Conservation (phyloP, 192 early-diverging fungal genomes). For the Glomus cerebriforme region DNA sequence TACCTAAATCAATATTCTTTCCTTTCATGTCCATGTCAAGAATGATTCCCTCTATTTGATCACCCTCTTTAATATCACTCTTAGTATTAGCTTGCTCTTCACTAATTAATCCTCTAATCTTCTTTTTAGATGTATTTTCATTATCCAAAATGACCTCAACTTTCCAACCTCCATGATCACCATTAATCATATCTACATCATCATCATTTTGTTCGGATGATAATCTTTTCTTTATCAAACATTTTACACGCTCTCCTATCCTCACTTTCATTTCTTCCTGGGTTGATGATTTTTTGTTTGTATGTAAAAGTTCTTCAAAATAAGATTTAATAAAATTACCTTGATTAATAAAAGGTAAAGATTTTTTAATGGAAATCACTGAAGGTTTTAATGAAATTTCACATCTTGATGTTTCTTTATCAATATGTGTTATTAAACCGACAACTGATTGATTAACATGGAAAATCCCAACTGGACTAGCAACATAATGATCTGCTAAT, state of each 20-base stretch:
- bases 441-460: constrained; percentile 71
- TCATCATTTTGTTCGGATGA: constrained; percentile 15
- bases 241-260: constrained; percentile 52
- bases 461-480: constrained; percentile 55
- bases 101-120: constrained; percentile 61
- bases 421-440: constrained; percentile 57
- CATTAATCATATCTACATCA: not conserved
- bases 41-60: constrained; percentile 56
- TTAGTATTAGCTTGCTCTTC: constrained; percentile 54
- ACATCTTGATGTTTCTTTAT: constrained; percentile 49
- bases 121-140: constrained; percentile 41
- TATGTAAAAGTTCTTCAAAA: constrained; percentile 51
- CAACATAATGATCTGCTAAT: constrained; percentile 62
- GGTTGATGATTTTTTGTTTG: constrained; percentile 32
- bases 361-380: constrained; percentile 40
- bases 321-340: constrained; percentile 54
- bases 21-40: constrained; percentile 72
- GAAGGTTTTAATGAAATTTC: constrained; percentile 73
- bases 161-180: constrained; percentile 34
- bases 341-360: constrained; percentile 41
- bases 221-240: constrained; percentile 48
- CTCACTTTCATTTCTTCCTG: constrained; percentile 42
- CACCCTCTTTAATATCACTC: constrained; percentile 49
- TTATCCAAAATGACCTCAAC: not conserved
- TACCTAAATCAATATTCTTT: constrained; percentile 64